Evolutionary conservation across 306 rosid genomes (phyloP).

Genomic region (Inga leiocalycina): DNA sequence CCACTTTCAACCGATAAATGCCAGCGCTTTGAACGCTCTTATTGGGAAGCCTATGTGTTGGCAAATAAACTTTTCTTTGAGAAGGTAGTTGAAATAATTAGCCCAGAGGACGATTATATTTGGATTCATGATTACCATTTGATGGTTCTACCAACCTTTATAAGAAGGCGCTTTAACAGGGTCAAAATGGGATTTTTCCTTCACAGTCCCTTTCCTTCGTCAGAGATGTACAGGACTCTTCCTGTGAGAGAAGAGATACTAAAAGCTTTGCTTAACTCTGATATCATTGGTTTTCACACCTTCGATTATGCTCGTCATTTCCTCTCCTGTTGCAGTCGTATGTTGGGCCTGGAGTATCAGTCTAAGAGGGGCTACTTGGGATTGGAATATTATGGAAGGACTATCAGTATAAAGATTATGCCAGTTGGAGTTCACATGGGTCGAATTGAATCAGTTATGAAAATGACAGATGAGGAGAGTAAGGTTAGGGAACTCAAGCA

Average conservation of each 20-base stretch:
- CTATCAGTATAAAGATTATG: constrained; percentile 83
- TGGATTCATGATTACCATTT: constrained; percentile 93
- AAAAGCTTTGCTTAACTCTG: constrained; percentile 77
- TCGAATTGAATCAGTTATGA: constrained; percentile 75
- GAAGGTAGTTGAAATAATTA: constrained; percentile 74
- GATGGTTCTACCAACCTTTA: constrained; percentile 79
- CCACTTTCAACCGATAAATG: constrained; percentile 68
- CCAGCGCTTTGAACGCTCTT: constrained; percentile 64
- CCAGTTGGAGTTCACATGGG: constrained; percentile 88
- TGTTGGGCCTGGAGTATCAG: constrained; percentile 86
- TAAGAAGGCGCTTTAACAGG: constrained; percentile 77
- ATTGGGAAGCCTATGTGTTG: constrained; percentile 80
- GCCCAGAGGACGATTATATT: constrained; percentile 78
- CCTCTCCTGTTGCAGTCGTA: constrained; percentile 84
- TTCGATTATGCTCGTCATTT: constrained; percentile 90
- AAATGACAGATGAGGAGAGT: constrained; percentile 57
- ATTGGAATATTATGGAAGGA: constrained; percentile 85
- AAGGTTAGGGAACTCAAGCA: constrained; percentile 56
- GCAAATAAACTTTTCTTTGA: constrained; percentile 76
- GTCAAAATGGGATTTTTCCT: constrained; percentile 83
- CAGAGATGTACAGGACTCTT: constrained; percentile 83
- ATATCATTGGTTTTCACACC: constrained; percentile 85
- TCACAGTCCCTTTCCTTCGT: constrained; percentile 88
- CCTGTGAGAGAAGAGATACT: constrained; percentile 86
- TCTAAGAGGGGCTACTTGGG: constrained; percentile 85